These are phyloP conservation scores for Coniella lustricola DNA, from an alignment of 2,329 filamentous ascomycete genomes.

Conservation along the genomic window DNA sequence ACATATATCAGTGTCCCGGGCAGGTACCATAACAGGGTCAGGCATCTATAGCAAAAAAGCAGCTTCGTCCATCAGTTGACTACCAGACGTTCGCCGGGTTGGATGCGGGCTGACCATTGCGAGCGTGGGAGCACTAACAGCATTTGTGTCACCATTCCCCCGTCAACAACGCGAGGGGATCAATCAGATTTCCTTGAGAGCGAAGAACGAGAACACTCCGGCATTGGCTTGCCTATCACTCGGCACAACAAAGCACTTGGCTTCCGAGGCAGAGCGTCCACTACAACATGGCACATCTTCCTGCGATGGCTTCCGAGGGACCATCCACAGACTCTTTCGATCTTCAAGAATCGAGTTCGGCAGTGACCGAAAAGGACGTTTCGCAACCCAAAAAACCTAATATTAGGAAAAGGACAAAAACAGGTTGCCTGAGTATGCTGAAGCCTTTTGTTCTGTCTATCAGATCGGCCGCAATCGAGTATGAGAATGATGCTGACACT, in stretches of 20 bases:
- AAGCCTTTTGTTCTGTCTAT: background rate
- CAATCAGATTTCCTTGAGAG: background rate
- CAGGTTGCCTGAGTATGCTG: constrained; percentile 76
- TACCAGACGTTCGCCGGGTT: background rate
- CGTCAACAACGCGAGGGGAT: constrained; percentile 8
- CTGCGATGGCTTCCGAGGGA: constrained; percentile 8
- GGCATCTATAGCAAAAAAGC: background rate
- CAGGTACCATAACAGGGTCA: constrained; percentile 4
- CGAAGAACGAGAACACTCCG: background rate
- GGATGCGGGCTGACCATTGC: constrained; percentile 1
- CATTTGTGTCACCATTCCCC: background rate
- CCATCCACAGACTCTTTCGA: constrained; percentile 22
- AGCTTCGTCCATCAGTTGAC: background rate
- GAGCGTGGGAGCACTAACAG: background rate
- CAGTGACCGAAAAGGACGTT: constrained; percentile 32
- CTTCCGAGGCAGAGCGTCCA: background rate
- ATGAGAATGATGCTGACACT: constrained; percentile 10
- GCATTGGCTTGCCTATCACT: background rate
- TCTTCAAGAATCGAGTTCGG: constrained; percentile 26
- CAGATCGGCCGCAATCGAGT: background rate
- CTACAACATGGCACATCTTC: constrained; percentile 1
- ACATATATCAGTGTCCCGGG: constrained; percentile 11
- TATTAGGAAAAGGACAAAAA: constrained; percentile 73
- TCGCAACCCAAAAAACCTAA: constrained; percentile 39
- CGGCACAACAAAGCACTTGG: background rate